phyloP scores from a whole-genome alignment of 2,329 filamentous ascomycete species.

The Clonostachys solani region DNA sequence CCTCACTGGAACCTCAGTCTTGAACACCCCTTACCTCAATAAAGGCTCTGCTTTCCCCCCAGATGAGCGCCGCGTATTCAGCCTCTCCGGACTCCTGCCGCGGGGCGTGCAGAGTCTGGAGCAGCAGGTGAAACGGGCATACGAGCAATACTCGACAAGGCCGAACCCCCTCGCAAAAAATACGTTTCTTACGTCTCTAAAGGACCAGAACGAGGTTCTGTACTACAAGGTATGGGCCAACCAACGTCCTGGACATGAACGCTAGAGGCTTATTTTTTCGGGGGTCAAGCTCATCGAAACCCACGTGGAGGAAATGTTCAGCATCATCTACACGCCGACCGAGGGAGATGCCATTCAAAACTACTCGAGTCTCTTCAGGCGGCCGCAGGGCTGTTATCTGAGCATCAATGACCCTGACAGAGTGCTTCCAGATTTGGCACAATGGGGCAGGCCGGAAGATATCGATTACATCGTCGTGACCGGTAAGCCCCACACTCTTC shows the following conservation, averaged over 20 bases:
- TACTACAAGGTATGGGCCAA: constrained; percentile 60
- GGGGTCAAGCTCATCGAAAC: constrained; percentile 39
- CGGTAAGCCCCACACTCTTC: constrained; percentile 41
- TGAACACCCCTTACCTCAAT: constrained; percentile 51
- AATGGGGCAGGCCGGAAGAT: constrained; percentile 67
- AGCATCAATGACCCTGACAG: constrained; percentile 66
- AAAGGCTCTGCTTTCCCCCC: constrained; percentile 76
- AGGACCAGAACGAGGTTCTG: constrained; percentile 79
- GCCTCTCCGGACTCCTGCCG: constrained; percentile 70
- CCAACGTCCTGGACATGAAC: neutral
- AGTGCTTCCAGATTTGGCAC: constrained; percentile 61
- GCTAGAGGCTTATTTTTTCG: neutral
- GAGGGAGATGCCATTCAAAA: constrained; percentile 86
- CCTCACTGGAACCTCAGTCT: constrained; percentile 23
- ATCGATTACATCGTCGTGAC: constrained; percentile 88
- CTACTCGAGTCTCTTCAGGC: constrained; percentile 73
- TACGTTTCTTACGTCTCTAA: constrained; percentile 80
- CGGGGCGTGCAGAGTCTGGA: constrained; percentile 69
- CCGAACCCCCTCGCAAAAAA: constrained; percentile 73
- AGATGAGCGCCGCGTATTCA: constrained; percentile 66
- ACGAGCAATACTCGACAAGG: constrained; percentile 68
- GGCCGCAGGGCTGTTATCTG: constrained; percentile 77
- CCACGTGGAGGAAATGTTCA: constrained; percentile 83
- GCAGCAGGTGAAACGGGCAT: constrained; percentile 72
- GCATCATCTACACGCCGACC: constrained; percentile 86